These are phyloP conservation scores for Posidonia oceanica DNA, from an alignment of 116 monocot genomes.

Conservation along the genomic window DNA sequence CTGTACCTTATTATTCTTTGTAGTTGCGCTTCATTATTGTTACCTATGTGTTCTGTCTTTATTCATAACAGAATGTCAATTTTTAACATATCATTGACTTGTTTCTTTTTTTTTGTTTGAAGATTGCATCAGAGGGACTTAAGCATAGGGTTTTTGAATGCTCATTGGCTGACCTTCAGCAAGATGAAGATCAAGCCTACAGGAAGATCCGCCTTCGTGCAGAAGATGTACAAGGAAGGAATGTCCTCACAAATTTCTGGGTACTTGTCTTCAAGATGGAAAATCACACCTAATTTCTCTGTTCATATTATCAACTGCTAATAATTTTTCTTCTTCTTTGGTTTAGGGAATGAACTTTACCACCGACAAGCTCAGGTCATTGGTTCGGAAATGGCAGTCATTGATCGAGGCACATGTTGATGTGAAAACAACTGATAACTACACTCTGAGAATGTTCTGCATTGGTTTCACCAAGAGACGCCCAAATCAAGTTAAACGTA, in stretches of 20 bases:
- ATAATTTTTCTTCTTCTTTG: neutral
- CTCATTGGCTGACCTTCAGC: conserved; percentile 59
- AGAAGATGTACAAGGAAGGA: conserved; percentile 63
- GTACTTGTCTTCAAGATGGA: conserved; percentile 15
- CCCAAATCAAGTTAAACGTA: conserved; percentile 72
- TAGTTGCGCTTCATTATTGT: no score
- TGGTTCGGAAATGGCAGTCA: conserved; percentile 82
- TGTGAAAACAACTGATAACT: conserved; percentile 86
- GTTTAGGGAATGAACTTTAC: conserved; percentile 81
- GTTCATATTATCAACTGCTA: neutral
- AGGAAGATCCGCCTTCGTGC: conserved; percentile 59
- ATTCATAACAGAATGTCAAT: no score
- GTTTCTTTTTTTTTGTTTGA: neutral
- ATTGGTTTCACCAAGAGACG: conserved; percentile 79
- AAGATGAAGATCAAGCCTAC: conserved; percentile 63
- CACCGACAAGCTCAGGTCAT: conserved; percentile 72
- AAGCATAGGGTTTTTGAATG: conserved; percentile 60
- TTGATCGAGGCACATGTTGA: conserved; percentile 84
- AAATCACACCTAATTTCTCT: neutral
- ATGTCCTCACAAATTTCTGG: conserved; percentile 78
- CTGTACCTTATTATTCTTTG: no score
- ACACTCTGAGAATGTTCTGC: conserved; percentile 68
- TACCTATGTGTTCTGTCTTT: no score
- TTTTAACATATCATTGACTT: neutral
- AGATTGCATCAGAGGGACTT: conserved; percentile 77